These are phyloP conservation scores for Ceratobasidium sp. DNA, from an alignment of 1,284 basidiomycete genomes.

Conservation along the genomic window DNA sequence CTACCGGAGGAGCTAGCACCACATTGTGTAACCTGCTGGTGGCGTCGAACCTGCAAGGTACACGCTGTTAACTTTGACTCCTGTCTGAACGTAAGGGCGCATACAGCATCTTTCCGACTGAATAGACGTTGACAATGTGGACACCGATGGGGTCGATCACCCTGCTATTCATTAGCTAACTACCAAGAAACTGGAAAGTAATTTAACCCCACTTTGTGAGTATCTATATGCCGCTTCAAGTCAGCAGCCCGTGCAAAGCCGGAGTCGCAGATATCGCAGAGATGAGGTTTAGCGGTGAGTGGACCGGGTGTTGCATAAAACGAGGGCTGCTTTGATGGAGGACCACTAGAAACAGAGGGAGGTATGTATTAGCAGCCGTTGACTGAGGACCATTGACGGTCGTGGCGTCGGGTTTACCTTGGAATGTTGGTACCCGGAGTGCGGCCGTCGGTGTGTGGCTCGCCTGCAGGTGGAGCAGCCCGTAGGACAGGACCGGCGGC, in stretches of 20 bases:
- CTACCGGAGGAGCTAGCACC: not conserved
- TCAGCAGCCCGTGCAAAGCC: conserved; percentile 33
- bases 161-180: not conserved
- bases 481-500: not conserved
- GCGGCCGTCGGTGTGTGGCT: not conserved
- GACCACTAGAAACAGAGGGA: not conserved
- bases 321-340: conserved; percentile 9
- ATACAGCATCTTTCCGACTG: conserved; percentile 40
- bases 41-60: conserved; percentile 10
- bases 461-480: not conserved
- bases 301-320: conserved; percentile 23
- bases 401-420: not conserved
- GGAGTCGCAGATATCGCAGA: conserved; percentile 22
- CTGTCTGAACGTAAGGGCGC: not conserved
- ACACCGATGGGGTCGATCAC: conserved; percentile 22
- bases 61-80: too few relatives aligned
- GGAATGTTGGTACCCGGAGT: not conserved
- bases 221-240: conserved; percentile 24
- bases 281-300: conserved; percentile 10
- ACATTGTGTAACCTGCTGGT: conserved; percentile 16
- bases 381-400: too few relatives aligned
- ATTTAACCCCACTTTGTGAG: conserved; percentile 14
- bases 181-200: not conserved
- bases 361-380: not conserved
- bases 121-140: conserved; percentile 5